Conservation (phyloP, 805 yeast genomes). For the Tetrapisispora fleetii region DNA sequence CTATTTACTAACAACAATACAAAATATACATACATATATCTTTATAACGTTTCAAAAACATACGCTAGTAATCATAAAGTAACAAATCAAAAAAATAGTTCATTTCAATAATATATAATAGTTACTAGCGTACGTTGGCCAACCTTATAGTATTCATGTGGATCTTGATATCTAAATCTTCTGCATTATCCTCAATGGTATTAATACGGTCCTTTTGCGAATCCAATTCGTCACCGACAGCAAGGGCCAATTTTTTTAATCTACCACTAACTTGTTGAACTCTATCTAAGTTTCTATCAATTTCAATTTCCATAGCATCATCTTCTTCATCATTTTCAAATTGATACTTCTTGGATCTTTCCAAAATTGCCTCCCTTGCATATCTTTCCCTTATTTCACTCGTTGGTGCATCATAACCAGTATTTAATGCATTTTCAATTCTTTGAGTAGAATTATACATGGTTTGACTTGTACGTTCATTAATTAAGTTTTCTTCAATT, state of each 20-base stretch:
- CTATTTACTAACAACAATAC: not conserved
- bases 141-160: conserved; percentile 67
- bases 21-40: no score
- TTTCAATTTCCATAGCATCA: conserved; percentile 81
- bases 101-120: not conserved
- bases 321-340: conserved; percentile 88
- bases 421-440: conserved; percentile 46
- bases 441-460: conserved; percentile 60
- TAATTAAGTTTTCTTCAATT: conserved; percentile 47
- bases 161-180: conserved; percentile 69
- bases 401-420: conserved; percentile 8
- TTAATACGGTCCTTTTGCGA: conserved; percentile 65
- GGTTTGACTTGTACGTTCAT: conserved; percentile 49
- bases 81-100: not conserved
- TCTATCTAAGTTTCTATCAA: conserved; percentile 72
- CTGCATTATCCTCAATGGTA: conserved; percentile 73
- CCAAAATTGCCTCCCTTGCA: conserved; percentile 28
- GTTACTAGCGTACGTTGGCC: conserved; percentile 36
- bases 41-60: no score
- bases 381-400: conserved; percentile 27
- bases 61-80: no score
- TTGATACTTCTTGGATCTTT: conserved; percentile 58
- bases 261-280: conserved; percentile 58
- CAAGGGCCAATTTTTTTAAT: conserved; percentile 58
- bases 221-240: conserved; percentile 68